phyloP scores from a whole-genome alignment of 2,329 filamentous ascomycete species.

The Colletotrichum sp. region DNA sequence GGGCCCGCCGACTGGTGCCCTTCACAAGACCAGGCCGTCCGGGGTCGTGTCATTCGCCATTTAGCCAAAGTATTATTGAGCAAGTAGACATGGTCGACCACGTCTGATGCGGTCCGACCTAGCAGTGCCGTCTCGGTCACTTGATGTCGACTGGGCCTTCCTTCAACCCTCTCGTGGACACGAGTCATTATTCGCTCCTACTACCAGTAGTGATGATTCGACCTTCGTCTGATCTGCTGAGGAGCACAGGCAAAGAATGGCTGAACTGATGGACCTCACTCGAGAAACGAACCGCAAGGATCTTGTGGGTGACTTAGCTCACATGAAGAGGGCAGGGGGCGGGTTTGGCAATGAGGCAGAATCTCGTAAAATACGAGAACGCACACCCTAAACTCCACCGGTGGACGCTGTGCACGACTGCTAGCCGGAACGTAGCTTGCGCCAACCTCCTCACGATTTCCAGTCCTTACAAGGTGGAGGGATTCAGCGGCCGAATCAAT shows the following conservation, averaged over 20 bases:
- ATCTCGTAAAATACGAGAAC: neutral
- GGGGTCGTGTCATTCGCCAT: neutral
- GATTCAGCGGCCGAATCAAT: neutral
- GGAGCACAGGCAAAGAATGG: neutral
- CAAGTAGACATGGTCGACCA: neutral
- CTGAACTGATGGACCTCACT: neutral
- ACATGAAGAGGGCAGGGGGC: neutral
- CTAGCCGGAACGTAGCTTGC: neutral
- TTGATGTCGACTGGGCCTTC: too few relatives aligned
- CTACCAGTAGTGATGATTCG: neutral
- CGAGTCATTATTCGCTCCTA: neutral
- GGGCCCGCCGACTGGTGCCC: neutral
- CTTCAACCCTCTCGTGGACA: neutral
- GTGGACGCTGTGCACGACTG: neutral
- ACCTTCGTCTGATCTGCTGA: neutral
- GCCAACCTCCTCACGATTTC: neutral
- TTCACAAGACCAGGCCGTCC: neutral
- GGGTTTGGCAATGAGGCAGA: neutral
- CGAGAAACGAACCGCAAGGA: neutral
- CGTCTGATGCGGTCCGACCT: neutral
- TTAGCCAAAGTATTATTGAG: neutral
- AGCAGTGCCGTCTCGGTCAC: neutral
- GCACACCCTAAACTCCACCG: neutral
- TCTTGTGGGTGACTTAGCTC: neutral
- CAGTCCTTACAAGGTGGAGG: neutral